Base-by-base conservation (phyloP, 176 grass and related monocot genomes). In the Carex littledalei region DNA sequence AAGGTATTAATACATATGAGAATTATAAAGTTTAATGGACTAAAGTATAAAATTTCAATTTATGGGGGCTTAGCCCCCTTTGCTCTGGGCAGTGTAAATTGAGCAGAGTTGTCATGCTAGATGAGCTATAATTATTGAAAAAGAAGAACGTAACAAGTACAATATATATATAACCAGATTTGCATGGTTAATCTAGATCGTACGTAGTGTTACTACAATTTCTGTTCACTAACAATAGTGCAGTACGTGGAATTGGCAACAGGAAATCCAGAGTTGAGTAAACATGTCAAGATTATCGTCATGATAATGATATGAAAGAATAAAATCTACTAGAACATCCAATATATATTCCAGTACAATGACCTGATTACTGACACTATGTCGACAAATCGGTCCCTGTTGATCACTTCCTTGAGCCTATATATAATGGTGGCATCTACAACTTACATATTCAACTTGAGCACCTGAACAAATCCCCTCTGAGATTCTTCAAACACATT, bases 281-380 rank as follows among this genome's bases (percentile, higher is more conserved):
- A 24, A 76, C 71, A 53, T 8, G 21, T 32, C 50, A 55, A 56
- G 50, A 78, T 78, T 55, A 77, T 26, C n/a, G 73, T 54, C 49
- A 78, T 78, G 50, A 54, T 76, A 29, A 20, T 72, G 39, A 78
- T 62, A 47, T 71, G 22, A 78, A 18, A 32, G 74, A 54, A 78
- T 78, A 78, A 78, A 78, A 78, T 78, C 73, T 31, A 54, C 13
- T 16, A 16, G 7, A 77, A 77, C 22, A 53, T 77, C 6, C 74
- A 17, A 78, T 78, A 78, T n/a, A n/a, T 78, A 78, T 77, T 77
- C 74, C 50, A 52, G 3, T 54, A 29, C 73, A 78, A 13, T 78
- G 22, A 8, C 73, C 73, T 55, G 49, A 56, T 78, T 8, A 32
- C 49, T 78, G 73, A 78, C 20, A 31, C 21, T 11, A 43, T 39